Evolutionary conservation across 2,329 filamentous ascomycete genomes (phyloP), one percentile per base, ranked within the genome.

Genomic region (Fusarium sp.): DNA sequence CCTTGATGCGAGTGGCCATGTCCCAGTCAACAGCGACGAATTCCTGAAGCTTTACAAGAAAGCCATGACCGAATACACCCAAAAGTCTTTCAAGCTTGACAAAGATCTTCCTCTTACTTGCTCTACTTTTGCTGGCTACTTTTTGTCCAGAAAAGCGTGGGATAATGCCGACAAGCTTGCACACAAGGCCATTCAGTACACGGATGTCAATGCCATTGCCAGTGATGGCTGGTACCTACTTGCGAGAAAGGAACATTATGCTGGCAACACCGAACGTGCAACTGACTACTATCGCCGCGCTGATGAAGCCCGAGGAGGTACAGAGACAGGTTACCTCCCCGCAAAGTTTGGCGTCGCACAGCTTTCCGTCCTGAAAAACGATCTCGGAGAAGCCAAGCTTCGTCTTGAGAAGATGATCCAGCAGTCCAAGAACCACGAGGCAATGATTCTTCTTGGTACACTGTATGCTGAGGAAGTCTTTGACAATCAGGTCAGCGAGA

Each of bases 151-250:
- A 70, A 96, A 93, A 74, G 87, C 88, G 8, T 90, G 92, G 76
- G 79, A 86, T 24, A 93, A 92, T 58, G 93, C 95, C 9, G 93
- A 98, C 67, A 88, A 88, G 19, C 83, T 99, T 15, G 92, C 94
- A 7, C 91, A 93, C 74, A 95, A 95, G 75, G 93, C 95, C 7
- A 97, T 99, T 62, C 92, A 97, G 72, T 90, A 92, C 70, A 98
- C 95, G 3, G 95, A 99, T 73, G 92, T 98, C 68, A 97, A 97
- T 75, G 92, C 93, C 4, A 92, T 98, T 75, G 94, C 94, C 24
- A 97, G 94, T 77, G 96, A 99, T 74, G 96, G 95, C 32, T 98
- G 94, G 93, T 99, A 97, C 77, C 79, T 98, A 8, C 85, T 98
- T 36, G 95, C 93, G 26, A 85, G 93, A 59, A 97, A 96, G 74